These are phyloP conservation scores for Eucalyptus curtisii DNA, from an alignment of 345 rosid genomes.

Conservation along the genomic window DNA sequence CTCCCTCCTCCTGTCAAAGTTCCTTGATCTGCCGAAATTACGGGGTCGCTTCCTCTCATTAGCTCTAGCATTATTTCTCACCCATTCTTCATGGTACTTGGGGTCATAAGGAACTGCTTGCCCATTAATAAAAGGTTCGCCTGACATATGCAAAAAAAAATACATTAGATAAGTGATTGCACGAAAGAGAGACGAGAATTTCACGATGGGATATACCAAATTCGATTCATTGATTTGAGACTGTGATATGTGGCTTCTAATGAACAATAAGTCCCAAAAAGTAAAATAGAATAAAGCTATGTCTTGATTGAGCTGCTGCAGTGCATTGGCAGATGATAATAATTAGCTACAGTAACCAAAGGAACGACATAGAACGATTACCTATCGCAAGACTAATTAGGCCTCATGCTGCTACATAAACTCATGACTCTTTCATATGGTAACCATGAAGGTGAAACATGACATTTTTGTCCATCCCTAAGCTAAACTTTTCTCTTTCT, in stretches of 20 bases:
- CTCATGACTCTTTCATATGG: not conserved
- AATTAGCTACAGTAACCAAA: not conserved
- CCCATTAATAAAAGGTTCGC: slow-evolving; percentile 90
- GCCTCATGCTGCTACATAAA: not conserved
- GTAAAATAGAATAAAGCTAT: not conserved
- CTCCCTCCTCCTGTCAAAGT: slow-evolving; percentile 72
- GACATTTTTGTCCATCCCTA: not conserved
- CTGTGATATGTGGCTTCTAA: not conserved
- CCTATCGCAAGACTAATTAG: not conserved
- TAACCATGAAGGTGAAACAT: not conserved
- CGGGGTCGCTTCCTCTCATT: slow-evolving; percentile 68
- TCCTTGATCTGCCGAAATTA: slow-evolving; percentile 9
- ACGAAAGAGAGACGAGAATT: not conserved
- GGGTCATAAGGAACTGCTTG: slow-evolving; percentile 92
- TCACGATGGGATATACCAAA: not conserved
- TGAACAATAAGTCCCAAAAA: not conserved
- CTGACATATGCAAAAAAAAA: slow-evolving; percentile 4
- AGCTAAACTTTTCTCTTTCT: not conserved
- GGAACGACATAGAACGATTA: not conserved
- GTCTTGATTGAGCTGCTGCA: not conserved
- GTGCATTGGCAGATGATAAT: not conserved
- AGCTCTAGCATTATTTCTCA: slow-evolving; percentile 82
- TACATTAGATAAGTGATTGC: not conserved
- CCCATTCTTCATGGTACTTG: slow-evolving; percentile 94
- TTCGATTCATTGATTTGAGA: not conserved